phyloP scores from a whole-genome alignment of 352 stramenopile species.

The Albugo candida region DNA sequence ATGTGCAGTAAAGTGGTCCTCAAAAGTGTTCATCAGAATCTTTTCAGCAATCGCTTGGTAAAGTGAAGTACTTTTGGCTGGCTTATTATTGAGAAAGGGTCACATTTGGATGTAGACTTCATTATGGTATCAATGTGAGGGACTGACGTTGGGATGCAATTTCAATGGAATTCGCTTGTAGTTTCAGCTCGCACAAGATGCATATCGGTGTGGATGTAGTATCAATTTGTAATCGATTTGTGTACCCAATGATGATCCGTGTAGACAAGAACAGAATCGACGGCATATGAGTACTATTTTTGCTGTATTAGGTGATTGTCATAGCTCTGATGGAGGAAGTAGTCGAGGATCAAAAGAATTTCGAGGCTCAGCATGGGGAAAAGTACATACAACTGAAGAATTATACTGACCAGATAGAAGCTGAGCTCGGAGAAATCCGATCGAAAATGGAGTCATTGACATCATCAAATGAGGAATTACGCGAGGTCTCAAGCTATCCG shows the following conservation, averaged over 20 bases:
- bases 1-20: background rate
- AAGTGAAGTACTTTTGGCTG: background rate
- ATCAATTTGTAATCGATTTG: no score
- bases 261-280: conserved; percentile 35
- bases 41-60: conserved; percentile 54
- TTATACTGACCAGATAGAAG: conserved; percentile 71
- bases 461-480: conserved; percentile 55
- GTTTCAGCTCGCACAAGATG: conserved; percentile 74
- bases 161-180: conserved; percentile 9
- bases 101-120: conserved; percentile 24
- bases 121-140: conserved; percentile 31
- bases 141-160: background rate
- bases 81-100: no score
- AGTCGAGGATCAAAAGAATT: conserved; percentile 68
- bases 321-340: background rate
- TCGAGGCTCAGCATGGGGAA: conserved; percentile 60
- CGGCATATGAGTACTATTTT: conserved; percentile 43
- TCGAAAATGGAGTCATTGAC: conserved; percentile 51
- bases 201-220: conserved; percentile 27
- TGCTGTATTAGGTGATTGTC: background rate
- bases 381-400: conserved; percentile 78
- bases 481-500: conserved; percentile 20
- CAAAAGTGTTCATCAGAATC: conserved; percentile 20
- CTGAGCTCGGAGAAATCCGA: conserved; percentile 61
- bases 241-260: no score